These are phyloP conservation scores for Cornus florida DNA, from an alignment of 148 eudicot species.

Conservation along the genomic window DNA sequence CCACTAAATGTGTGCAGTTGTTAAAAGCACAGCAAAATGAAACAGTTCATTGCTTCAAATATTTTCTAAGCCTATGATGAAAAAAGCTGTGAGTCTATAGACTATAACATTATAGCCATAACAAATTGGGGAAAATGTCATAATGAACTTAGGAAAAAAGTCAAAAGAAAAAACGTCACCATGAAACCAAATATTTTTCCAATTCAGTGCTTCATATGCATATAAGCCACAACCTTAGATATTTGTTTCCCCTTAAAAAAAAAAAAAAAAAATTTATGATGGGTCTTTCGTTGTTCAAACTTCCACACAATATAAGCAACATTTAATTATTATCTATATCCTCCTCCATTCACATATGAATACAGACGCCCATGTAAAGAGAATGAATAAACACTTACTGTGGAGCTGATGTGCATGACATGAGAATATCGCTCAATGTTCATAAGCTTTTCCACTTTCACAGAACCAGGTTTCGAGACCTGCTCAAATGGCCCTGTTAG, in stretches of 20 bases:
- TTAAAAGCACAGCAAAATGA: neutral
- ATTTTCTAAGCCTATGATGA: neutral
- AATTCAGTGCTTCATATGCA: neutral
- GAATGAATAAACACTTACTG: conserved; percentile 50
- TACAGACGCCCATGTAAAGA: neutral
- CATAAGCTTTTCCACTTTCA: conserved; percentile 94
- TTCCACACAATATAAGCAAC: neutral
- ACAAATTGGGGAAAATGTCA: neutral
- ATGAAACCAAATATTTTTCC: neutral
- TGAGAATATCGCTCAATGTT: conserved; percentile 94
- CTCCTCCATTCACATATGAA: conserved; percentile 1
- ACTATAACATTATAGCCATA: no score
- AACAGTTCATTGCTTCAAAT: neutral
- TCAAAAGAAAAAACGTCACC: no score
- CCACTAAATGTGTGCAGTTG: neutral
- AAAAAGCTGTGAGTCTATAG: neutral
- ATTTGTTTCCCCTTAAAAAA: neutral
- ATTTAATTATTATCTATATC: neutral
- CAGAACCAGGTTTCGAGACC: conserved; percentile 95
- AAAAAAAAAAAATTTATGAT: neutral
- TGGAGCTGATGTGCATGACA: conserved; percentile 99
- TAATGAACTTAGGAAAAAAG: no score
- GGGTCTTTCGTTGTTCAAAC: neutral
- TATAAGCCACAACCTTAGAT: neutral
- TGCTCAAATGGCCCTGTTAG: conserved; percentile 24